Conservation (phyloP, 192 early-diverging fungal genomes). For the Podila verticillata region DNA sequence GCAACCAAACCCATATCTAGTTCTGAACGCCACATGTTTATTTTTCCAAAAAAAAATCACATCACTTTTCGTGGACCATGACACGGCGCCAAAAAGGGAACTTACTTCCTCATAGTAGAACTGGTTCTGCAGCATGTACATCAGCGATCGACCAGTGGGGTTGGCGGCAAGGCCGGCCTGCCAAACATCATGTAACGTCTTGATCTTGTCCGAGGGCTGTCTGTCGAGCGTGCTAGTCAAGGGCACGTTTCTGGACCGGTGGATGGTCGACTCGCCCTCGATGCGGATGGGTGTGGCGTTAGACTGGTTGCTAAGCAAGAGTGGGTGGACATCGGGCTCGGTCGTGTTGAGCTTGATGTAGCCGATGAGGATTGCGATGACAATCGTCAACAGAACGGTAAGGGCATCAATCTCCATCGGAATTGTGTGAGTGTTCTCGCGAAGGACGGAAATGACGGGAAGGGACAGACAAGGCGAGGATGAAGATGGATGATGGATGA, state of each 20-base stretch:
- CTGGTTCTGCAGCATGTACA: conserved; percentile 40
- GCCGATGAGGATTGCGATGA: conserved; percentile 46
- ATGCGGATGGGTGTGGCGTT: conserved; percentile 57
- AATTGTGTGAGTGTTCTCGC: background rate
- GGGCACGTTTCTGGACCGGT: conserved; percentile 57
- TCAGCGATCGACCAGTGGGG: conserved; percentile 24
- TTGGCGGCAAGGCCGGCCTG: conserved; percentile 41
- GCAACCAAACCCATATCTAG: no score
- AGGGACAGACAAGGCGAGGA: background rate
- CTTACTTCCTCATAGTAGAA: conserved; percentile 26
- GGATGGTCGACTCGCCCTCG: conserved; percentile 61
- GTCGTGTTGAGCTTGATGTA: conserved; percentile 42
- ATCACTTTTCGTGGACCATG: no score
- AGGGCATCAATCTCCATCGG: conserved; percentile 61
- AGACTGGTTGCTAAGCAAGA: conserved; percentile 63
- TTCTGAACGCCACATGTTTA: background rate
- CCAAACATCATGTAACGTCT: conserved; percentile 61
- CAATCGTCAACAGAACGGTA: conserved; percentile 54
- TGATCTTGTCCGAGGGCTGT: conserved; percentile 48
- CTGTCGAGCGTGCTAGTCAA: conserved; percentile 50
- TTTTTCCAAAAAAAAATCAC: background rate
- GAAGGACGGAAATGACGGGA: background rate
- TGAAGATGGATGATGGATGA: conserved; percentile 2
- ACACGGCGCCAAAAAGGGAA: no score
- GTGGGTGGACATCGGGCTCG: conserved; percentile 68